A percentile compares a stretch with the other conserved stretches of the same genome.
phyloP scores from a whole-genome alignment of 1,284 basidiomycete species.

The Sporisorium sorghi region DNA sequence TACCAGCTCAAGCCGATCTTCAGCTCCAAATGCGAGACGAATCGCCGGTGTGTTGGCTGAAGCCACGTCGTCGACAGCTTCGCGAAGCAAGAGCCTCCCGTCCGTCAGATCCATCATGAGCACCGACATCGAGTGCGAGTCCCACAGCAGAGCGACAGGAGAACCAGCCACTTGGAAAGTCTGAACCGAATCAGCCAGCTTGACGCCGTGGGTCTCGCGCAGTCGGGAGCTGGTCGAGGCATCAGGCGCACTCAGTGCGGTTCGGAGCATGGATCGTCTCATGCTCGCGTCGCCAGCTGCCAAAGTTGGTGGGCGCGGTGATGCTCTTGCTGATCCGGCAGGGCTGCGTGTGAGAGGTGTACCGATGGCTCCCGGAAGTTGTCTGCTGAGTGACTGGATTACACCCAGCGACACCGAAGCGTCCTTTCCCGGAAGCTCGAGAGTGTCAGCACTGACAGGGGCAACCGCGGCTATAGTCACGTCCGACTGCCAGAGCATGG shows the following conservation, averaged over 20 bases:
- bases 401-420: slow-evolving; percentile 20
- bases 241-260: slow-evolving; percentile 26
- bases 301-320: slow-evolving; percentile 24
- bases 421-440: slow-evolving; percentile 12
- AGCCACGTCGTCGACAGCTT: slow-evolving; percentile 26
- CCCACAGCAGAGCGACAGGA: slow-evolving; percentile 31
- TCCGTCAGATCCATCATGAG: slow-evolving; percentile 21
- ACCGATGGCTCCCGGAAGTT: slow-evolving; percentile 35
- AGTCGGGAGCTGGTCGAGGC: slow-evolving; percentile 16
- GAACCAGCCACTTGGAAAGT: slow-evolving; percentile 1
- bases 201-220: slow-evolving; percentile 28
- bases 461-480: slow-evolving; percentile 19
- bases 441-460: slow-evolving; percentile 1
- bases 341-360: slow-evolving; percentile 41
- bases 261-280: slow-evolving; percentile 34
- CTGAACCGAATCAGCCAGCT: slow-evolving; percentile 22
- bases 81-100: slow-evolving; percentile 28
- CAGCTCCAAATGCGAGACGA: background rate
- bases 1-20: slow-evolving; percentile 20
- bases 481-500: slow-evolving; percentile 36
- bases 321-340: slow-evolving; percentile 35
- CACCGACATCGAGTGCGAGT: slow-evolving; percentile 23
- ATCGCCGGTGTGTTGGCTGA: slow-evolving; percentile 12
- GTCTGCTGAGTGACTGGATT: slow-evolving; percentile 33
- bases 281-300: slow-evolving; percentile 21